Evolutionary conservation across 441 rosid genomes (phyloP), one percentile per base, ranked within the genome.

Genomic region (Jatropha multifida): DNA sequence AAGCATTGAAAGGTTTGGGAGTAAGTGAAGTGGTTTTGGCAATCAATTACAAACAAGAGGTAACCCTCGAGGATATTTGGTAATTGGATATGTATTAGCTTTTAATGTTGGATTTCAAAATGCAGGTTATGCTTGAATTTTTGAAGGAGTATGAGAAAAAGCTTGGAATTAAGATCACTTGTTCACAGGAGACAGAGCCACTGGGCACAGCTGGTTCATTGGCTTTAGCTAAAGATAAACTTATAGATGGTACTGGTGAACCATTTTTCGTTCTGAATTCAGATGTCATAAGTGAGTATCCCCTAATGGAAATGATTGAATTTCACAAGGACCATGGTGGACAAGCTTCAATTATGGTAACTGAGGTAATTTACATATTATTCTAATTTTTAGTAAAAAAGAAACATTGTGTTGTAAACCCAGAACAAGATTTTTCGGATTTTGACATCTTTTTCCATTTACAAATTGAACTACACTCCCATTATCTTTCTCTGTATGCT

Each of bases 101-200:
- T 54, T 14, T 54, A 3, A 54, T 3, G 3, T 54, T 54, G 18
- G 58, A 17, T 54, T 54, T 54, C 14, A 54, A 54, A 14, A 14
- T n/a, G 74, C 81, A 94, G 97, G 90, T 93, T 74, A 96, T 96
- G 98, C 73, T 96, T 70, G 90, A 89, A 86, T 96, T 96, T 83
- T 81, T 94, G 88, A 96, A 96, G 71, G 97, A 91, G 20, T 91
- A 87, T 77, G 98, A 96, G 86, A 75, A 91, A 44, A 92, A 92
- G 79, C 90, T 96, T 15, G 97, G 89, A 46, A 94, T 96, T 79
- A 96, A 83, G 81, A 96, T 96, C 86, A 90, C 93, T 44, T 96
- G 97, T 84, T 96, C 98, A 51, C 98, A 90, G 78, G 99, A 96
- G 89, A 96, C 99, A 4, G 97, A 96, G 87, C 99, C 99, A 6